These are phyloP conservation scores for Leishmania braziliensis DNA, from an alignment of 208 protist species.

Conservation along the genomic window DNA sequence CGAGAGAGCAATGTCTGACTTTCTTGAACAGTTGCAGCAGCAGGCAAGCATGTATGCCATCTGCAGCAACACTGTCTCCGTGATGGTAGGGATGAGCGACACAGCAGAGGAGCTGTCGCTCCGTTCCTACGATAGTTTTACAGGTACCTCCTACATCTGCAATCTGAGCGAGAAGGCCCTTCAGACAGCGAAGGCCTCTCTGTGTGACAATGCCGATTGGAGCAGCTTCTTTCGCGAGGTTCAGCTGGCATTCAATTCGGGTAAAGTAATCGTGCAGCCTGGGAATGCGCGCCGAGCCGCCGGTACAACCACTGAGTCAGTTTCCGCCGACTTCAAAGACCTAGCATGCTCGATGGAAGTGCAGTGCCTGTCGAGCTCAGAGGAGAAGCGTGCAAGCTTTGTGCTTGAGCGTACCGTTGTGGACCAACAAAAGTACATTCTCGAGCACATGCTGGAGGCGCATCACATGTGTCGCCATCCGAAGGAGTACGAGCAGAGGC, in stretches of 20 bases:
- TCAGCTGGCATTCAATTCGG: constrained; percentile 45
- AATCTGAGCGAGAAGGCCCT: constrained; percentile 54
- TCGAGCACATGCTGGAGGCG: constrained; percentile 44
- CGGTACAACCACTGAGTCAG: constrained; percentile 1
- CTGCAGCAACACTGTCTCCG: constrained; percentile 35
- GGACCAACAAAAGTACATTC: constrained; percentile 50
- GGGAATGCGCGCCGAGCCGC: not conserved
- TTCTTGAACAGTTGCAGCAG: constrained; percentile 56
- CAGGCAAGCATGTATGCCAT: constrained; percentile 56
- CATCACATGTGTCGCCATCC: constrained; percentile 54
- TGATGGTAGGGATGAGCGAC: constrained; percentile 72
- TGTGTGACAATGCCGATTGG: constrained; percentile 56
- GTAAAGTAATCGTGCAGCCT: constrained; percentile 28
- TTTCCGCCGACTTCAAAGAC: constrained; percentile 9
- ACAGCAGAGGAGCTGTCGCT: constrained; percentile 52
- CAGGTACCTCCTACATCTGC: constrained; percentile 49
- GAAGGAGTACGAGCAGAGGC: constrained; percentile 65
- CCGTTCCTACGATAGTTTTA: constrained; percentile 41
- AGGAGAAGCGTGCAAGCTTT: constrained; percentile 35
- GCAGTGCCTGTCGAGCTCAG: constrained; percentile 8
- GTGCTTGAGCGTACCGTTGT: constrained; percentile 27
- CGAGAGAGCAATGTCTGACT: constrained; percentile 28
- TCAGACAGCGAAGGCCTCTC: constrained; percentile 29
- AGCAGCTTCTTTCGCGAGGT: constrained; percentile 64
- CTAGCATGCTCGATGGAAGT: constrained; percentile 16